Evolutionary conservation across 2,329 filamentous ascomycete genomes (phyloP).

Genomic region (Shiraia bambusicola): DNA sequence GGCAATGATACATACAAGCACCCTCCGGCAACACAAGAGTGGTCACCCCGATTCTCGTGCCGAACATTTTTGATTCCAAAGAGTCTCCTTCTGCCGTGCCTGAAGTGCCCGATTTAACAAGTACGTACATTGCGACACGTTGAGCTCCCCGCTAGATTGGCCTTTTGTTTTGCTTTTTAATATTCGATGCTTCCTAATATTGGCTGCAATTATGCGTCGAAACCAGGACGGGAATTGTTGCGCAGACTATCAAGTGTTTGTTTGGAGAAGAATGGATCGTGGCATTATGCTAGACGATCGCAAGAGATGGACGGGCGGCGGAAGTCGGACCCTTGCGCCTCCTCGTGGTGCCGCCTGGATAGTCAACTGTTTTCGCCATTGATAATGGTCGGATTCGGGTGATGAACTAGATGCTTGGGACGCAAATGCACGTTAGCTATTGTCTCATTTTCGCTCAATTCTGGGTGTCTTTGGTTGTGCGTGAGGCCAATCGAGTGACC

Average conservation of each 20-base stretch:
- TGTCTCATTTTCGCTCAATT: background rate
- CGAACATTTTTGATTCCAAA: conserved; percentile 6
- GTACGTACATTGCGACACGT: background rate
- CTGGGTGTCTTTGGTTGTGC: background rate
- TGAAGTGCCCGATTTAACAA: background rate
- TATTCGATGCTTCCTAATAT: background rate
- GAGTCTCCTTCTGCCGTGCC: conserved; percentile 2
- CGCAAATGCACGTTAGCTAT: conserved; percentile 11
- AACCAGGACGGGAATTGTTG: conserved; percentile 3
- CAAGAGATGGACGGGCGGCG: conserved; percentile 38
- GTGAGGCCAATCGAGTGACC: too few species aligned
- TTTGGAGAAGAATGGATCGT: conserved; percentile 26
- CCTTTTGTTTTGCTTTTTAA: background rate
- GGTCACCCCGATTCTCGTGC: conserved; percentile 9
- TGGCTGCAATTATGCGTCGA: too few species aligned
- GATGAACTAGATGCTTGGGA: conserved; percentile 41
- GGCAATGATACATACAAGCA: conserved; percentile 26
- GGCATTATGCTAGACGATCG: conserved; percentile 22
- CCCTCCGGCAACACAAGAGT: conserved; percentile 9
- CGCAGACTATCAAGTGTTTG: conserved; percentile 13
- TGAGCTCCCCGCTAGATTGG: too few species aligned
- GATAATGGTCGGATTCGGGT: conserved; percentile 5
- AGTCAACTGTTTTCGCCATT: conserved; percentile 17
- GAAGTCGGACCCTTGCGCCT: conserved; percentile 43
- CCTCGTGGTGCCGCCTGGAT: conserved; percentile 41